Evolutionary conservation across 2,329 filamentous ascomycete species (phyloP).

Genomic region (Fusarium kyushuense): DNA sequence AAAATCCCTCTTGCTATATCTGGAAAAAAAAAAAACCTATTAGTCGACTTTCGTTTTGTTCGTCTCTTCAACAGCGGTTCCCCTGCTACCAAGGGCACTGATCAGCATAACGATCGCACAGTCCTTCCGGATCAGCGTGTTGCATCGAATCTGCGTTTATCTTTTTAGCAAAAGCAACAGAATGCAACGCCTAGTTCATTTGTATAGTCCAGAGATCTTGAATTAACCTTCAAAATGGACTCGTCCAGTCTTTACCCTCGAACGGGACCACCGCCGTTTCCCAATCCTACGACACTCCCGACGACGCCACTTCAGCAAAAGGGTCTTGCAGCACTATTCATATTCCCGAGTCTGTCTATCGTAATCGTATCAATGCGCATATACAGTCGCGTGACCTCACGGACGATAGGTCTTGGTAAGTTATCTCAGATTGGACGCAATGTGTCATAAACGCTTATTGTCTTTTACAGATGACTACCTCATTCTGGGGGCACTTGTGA

Average conservation of each 20-base stretch:
- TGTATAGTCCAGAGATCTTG: not conserved
- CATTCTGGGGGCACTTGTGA: constrained; percentile 27
- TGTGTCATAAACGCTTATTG: not conserved
- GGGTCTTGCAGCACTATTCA: constrained; percentile 50
- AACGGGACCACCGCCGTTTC: constrained; percentile 37
- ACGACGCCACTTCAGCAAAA: constrained; percentile 50
- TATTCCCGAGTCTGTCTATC: constrained; percentile 50
- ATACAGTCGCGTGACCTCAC: constrained; percentile 48
- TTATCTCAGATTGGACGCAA: accelerated
- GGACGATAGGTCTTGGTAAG: constrained; percentile 45
- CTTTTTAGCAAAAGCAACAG: not conserved
- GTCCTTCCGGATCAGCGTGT: constrained; percentile 20
- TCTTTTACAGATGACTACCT: constrained; percentile 31
- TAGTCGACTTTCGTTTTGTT: not conserved
- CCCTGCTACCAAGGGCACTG: constrained; percentile 11
- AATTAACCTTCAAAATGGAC: constrained; percentile 8
- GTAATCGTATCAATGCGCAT: constrained; percentile 45
- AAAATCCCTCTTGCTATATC: constrained; percentile 1
- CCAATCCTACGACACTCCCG: constrained; percentile 48
- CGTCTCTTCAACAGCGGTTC: not conserved
- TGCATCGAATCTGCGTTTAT: constrained; percentile 2
- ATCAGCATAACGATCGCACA: constrained; percentile 17
- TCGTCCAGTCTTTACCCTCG: constrained; percentile 21
- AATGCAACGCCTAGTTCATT: not conserved
- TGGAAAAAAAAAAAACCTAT: not conserved